Evolutionary conservation across 2,329 filamentous ascomycete genomes (phyloP).

Genomic region (Amylocarpus encephaloides): DNA sequence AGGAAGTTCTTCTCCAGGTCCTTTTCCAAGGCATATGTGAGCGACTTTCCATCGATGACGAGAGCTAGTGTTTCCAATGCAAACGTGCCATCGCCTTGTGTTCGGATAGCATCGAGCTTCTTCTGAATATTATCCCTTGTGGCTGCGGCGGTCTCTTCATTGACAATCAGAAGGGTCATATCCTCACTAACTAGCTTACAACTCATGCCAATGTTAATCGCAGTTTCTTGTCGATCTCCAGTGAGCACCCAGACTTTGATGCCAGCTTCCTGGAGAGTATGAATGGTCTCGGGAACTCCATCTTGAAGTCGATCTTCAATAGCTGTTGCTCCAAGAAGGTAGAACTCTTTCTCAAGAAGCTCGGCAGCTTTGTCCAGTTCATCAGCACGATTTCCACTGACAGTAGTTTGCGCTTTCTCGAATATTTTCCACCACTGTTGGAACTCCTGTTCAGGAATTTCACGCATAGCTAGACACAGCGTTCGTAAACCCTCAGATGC

Average conservation of each 20-base stretch:
- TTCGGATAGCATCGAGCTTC: conserved; percentile 85
- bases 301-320: conserved; percentile 97
- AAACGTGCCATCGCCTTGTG: conserved; percentile 67
- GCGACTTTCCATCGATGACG: conserved; percentile 91
- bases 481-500: conserved; percentile 93
- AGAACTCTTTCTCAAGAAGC: conserved; percentile 88
- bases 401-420: conserved; percentile 81
- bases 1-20: conserved; percentile 91
- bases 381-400: conserved; percentile 85
- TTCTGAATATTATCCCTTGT: conserved; percentile 88
- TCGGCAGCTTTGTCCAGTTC: conserved; percentile 97
- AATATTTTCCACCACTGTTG: conserved; percentile 81
- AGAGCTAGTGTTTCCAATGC: conserved; percentile 84
- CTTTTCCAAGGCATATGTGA: conserved; percentile 88
- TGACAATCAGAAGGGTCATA: conserved; percentile 95
- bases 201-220: conserved; percentile 99
- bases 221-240: conserved; percentile 94
- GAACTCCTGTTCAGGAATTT: conserved; percentile 84
- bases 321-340: conserved; percentile 85
- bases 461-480: conserved; percentile 88
- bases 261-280: conserved; percentile 90
- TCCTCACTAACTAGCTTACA: conserved; percentile 98
- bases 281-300: conserved; percentile 95
- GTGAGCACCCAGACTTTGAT: conserved; percentile 99
- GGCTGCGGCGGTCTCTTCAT: conserved; percentile 73